Base-by-base conservation (phyloP, 1,284 basidiomycete genomes). In the Sutorius eximius region DNA sequence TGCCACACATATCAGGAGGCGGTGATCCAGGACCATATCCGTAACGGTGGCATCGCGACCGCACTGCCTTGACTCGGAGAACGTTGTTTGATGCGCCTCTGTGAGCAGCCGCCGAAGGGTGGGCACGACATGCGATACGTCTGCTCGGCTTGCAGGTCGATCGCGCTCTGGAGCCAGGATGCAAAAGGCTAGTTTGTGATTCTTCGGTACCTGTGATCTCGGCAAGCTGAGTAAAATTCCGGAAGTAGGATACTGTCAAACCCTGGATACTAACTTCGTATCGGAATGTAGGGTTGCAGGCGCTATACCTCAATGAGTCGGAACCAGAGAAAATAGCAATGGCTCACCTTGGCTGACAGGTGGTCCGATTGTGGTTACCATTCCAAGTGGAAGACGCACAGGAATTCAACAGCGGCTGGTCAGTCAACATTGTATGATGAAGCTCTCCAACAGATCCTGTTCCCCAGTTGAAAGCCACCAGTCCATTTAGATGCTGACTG, bases 21-120 rank as follows among this genome's bases (percentile, higher is more conserved):
- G 50, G 54, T 74, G 64, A 55, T 74, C 73, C 45, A 77, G 65
- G 56, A 77, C 64, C 49, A 74, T 60, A 56, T 75, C 75, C 75
- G 74, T 78, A 51, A 73, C 63, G 13, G 64, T 74, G 56, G 61
- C 66, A 49, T 55, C 66, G 16, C 57, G 60, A 45, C 61, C 60
- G 53, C 60, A 60, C 52, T 59, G 56, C 34, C 57, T 59, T 49
- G 60, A 58, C 63, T 70, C 60, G 33, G 58, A 32, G 27, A 49
- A 57, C 51, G 67, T 64, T 29, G 61, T 60, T 48, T 69, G 64
- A 51, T 64, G 67, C 37, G 68, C 69, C 47, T 69, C 59, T 20
- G 58, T 59, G 8, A 73, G 60, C 36, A 71, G 48, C 20, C 61
- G 51, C 48, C 55, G 55, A n/a, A 65, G 62, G 8, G 48, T 41